These are phyloP conservation scores for Boechera stricta DNA, from an alignment of 345 rosid genomes.

Conservation along the genomic window DNA sequence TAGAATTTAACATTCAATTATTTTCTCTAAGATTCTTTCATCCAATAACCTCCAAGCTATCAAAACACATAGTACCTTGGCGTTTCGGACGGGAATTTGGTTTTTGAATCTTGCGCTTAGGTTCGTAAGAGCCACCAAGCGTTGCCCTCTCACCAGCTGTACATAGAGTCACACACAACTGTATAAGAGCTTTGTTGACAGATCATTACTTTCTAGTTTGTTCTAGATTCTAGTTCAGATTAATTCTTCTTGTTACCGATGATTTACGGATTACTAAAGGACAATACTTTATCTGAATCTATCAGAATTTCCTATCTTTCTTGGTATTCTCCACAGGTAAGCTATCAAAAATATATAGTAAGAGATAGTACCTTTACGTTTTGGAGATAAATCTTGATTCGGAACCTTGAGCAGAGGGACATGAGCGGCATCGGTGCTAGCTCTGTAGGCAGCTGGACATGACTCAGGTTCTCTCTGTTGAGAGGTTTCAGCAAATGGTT, in stretches of 20 bases:
- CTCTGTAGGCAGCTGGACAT: conserved; percentile 29
- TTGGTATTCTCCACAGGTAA: not conserved
- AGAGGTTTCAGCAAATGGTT: conserved; percentile 18
- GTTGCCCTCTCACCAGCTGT: conserved; percentile 31
- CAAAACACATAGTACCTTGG: conserved; percentile 33
- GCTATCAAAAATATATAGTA: not conserved
- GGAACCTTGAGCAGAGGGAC: conserved; percentile 23
- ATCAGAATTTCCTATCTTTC: not conserved
- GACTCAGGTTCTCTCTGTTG: conserved; percentile 21
- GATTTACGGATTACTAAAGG: not conserved
- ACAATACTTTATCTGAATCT: not conserved
- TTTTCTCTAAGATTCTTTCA: too few species aligned
- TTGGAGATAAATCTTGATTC: conserved; percentile 28
- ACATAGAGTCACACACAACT: conserved; percentile 26
- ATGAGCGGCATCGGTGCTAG: not conserved
- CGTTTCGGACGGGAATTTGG: not conserved
- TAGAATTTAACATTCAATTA: too few species aligned
- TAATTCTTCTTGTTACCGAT: not conserved
- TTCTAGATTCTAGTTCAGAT: not conserved
- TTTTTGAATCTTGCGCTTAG: conserved; percentile 27
- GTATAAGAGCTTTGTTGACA: conserved; percentile 10
- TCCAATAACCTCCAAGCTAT: not conserved
- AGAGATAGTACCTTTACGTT: conserved; percentile 42
- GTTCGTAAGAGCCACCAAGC: conserved; percentile 2
- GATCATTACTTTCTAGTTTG: not conserved